These are phyloP conservation scores for Mycena rebaudengoi DNA, from an alignment of 768 basidiomycete species.

Conservation along the genomic window DNA sequence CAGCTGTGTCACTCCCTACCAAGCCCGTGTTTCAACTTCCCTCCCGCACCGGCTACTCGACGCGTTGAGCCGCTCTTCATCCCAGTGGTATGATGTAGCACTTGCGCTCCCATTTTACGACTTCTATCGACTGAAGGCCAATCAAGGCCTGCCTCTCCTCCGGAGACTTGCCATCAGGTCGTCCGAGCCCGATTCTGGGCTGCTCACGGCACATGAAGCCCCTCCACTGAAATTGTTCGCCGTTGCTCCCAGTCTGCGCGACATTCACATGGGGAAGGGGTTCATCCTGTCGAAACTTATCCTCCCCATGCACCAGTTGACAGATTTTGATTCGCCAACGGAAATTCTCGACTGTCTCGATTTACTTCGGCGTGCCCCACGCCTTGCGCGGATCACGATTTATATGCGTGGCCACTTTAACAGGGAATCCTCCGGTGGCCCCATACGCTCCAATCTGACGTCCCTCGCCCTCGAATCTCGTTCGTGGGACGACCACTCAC, in stretches of 20 bases:
- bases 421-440: neutral
- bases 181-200: neutral
- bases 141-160: constrained; percentile 1
- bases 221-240: neutral
- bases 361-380: neutral
- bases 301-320: neutral
- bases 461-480: neutral
- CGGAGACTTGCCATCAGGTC: constrained; percentile 4
- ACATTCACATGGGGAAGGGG: neutral
- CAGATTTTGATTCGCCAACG: constrained; percentile 1
- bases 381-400: neutral
- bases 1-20: neutral
- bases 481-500: neutral
- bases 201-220: too few species aligned
- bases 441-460: neutral
- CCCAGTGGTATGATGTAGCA: constrained; percentile 13
- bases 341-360: neutral
- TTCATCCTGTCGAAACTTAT: neutral
- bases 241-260: neutral
- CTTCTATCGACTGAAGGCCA: constrained; percentile 2
- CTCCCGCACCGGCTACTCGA: neutral
- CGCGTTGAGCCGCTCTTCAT: neutral
- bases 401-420: neutral
- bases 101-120: constrained; percentile 1
- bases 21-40: neutral